Evolutionary conservation across 169 alveolate genomes (phyloP), one percentile per base, ranked within the genome.

Genomic region (Cryptosporidium viatorum): DNA sequence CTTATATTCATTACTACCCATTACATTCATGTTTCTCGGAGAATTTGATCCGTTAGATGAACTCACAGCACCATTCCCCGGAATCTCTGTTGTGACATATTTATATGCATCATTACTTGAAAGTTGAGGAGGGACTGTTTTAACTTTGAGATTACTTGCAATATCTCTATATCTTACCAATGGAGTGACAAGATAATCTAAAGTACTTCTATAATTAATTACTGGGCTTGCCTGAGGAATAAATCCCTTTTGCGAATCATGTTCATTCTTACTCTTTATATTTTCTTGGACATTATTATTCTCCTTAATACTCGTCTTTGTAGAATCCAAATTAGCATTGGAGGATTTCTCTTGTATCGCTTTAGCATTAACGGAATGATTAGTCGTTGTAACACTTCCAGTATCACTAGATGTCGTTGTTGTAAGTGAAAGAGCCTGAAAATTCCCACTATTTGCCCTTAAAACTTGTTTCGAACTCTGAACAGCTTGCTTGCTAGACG

Each of bases 141-240:
- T 62, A 26, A 80, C 89, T 52, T 80, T 80, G 26, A 43, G 70
- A 41, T 65, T 80, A 65, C 69, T 62, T 26, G 65, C 59, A 41
- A 80, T 65, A 80, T 80, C 89, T 43, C 89, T 35, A 21, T 80
- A 80, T 45, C 89, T 80, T 14, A 80, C 89, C 89, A 80, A 39
- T 9, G 89, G 89, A 3, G 89, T 80, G 10, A 80, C 89, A 10
- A 80, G 51, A 62, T 80, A 80, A 12, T 80, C 89, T 37, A 80
- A 65, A 16, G 89, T 62, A 65, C 80, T 62, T 37, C 89, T 80
- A 65, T 65, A 80, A 43, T 80, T 80, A 9, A 80, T 37, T 23
- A 80, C 75, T 3, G 89, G 89, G 0, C 89, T 80, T 10, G 89
- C 89, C 41, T 80, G 89, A 10, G 89, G 68, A 21, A 80, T 80